Conservation (phyloP, 257 asterid species). For the Buddleja alternifolia region DNA sequence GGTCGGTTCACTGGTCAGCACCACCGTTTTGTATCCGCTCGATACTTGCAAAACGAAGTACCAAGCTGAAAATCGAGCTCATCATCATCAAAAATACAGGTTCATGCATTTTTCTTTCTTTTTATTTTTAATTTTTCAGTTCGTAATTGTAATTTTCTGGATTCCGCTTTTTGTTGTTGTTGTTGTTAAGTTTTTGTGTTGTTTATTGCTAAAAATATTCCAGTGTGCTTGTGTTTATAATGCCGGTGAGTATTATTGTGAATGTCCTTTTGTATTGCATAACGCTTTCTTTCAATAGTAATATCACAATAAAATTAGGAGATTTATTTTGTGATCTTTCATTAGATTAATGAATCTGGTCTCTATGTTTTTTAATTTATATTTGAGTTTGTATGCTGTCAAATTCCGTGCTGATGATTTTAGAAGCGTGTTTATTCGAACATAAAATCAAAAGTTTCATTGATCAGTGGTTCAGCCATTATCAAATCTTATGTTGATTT, state of each 20-base stretch:
- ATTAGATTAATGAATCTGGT: too few species aligned
- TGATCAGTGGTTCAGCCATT: background rate
- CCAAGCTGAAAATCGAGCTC: conserved; percentile 90
- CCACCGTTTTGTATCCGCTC: conserved; percentile 83
- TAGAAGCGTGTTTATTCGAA: background rate
- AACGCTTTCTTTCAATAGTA: background rate
- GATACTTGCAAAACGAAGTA: conserved; percentile 93
- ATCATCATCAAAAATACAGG: conserved; percentile 77
- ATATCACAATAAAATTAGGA: too few species aligned
- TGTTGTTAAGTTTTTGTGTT: too few species aligned
- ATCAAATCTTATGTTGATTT: too few species aligned
- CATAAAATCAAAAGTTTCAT: background rate
- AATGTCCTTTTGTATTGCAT: background rate
- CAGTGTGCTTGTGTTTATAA: conserved; percentile 11
- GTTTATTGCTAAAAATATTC: background rate
- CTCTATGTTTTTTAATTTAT: too few species aligned
- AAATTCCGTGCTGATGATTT: background rate
- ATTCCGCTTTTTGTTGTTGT: too few species aligned
- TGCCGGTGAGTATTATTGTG: conserved; percentile 13
- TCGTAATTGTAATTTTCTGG: too few species aligned
- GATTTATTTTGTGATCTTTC: too few species aligned
- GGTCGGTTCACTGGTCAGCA: conserved; percentile 85
- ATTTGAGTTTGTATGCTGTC: conserved; percentile 1
- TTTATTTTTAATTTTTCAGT: background rate
- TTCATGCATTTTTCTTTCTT: conserved; percentile 3